Evolutionary conservation across 768 basidiomycete species (phyloP).

Genomic region (Boletus rubropictus): DNA sequence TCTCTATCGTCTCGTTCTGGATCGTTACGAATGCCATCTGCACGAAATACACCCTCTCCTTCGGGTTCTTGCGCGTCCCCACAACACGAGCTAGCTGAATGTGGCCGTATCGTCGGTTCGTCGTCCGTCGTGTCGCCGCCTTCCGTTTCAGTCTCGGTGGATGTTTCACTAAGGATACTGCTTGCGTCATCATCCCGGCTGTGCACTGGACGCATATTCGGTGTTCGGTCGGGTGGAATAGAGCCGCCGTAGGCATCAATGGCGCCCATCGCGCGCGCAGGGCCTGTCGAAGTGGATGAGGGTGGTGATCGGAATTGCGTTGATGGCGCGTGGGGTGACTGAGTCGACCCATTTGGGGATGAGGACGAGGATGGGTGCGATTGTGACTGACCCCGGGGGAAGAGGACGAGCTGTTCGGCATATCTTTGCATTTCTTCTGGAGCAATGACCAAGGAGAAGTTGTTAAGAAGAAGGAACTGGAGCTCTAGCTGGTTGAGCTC

Average conservation of each 20-base stretch:
- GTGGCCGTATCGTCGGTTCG: conserved; percentile 73
- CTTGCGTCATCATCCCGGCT: conserved; percentile 30
- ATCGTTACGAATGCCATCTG: conserved; percentile 10
- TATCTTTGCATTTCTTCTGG: conserved; percentile 92
- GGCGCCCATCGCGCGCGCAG: conserved; percentile 48
- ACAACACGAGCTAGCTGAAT: conserved; percentile 36
- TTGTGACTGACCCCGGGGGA: conserved; percentile 45
- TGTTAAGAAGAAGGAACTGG: conserved; percentile 93
- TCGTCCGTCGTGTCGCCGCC: conserved; percentile 66
- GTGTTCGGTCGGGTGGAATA: conserved; percentile 31
- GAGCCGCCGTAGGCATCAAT: conserved; percentile 47
- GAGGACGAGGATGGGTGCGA: conserved; percentile 24
- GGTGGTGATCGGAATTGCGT: conserved; percentile 16
- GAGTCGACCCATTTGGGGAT: conserved; percentile 18
- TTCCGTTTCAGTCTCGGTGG: conserved; percentile 46
- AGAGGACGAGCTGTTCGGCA: conserved; percentile 81
- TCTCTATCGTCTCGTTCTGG: conserved; percentile 19
- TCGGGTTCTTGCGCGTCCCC: conserved; percentile 35
- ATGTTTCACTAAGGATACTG: conserved; percentile 35
- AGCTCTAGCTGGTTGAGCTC: conserved; percentile 97
- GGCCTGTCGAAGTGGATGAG: conserved; percentile 25
- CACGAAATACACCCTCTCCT: conserved; percentile 27
- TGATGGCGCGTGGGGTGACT: conserved; percentile 17
- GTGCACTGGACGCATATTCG: conserved; percentile 20
- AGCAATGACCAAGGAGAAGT: conserved; percentile 86